phyloP scores from a whole-genome alignment of 2,329 filamentous ascomycete genomes.

The Fusarium burgessii region DNA sequence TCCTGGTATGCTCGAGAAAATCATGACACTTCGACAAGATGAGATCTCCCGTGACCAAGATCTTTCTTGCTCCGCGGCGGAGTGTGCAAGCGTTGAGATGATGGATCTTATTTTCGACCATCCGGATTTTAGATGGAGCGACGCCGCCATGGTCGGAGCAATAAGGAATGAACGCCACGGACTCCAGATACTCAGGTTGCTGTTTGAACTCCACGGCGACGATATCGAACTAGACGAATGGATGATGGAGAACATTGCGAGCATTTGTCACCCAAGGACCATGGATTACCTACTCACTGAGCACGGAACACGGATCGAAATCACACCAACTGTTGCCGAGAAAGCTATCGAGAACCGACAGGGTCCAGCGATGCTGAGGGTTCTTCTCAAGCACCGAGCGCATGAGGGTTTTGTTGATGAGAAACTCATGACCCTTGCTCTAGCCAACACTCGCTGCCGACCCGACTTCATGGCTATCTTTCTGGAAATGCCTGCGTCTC shows the following conservation, averaged over 20 bases:
- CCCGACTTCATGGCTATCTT: conserved; percentile 31
- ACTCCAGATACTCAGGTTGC: conserved; percentile 9
- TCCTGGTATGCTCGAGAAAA: conserved; percentile 21
- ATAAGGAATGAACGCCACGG: conserved; percentile 21
- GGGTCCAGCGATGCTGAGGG: conserved; percentile 26
- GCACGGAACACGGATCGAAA: conserved; percentile 14
- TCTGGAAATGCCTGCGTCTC: conserved; percentile 18
- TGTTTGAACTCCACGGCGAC: conserved; percentile 18
- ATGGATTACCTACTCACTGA: conserved; percentile 29
- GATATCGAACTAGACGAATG: conserved; percentile 21
- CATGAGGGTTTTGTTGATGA: conserved; percentile 23
- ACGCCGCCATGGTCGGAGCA: conserved; percentile 25
- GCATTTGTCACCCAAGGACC: conserved; percentile 16
- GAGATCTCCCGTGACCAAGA: conserved; percentile 30
- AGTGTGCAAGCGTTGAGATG: conserved; percentile 18
- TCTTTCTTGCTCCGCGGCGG: conserved; percentile 22
- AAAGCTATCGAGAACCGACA: conserved; percentile 29
- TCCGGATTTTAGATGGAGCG: conserved; percentile 20
- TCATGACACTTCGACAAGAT: conserved; percentile 20
- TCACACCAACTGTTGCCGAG: conserved; percentile 20
- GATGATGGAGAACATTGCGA: conserved; percentile 31
- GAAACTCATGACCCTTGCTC: conserved; percentile 20
- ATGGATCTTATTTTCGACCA: conserved; percentile 22
- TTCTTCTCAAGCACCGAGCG: conserved; percentile 25
- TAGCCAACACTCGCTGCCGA: conserved; percentile 21